Evolutionary conservation across 371 early-diverging fungal species (phyloP).

Genomic region (Syncephalastrum racemosum): DNA sequence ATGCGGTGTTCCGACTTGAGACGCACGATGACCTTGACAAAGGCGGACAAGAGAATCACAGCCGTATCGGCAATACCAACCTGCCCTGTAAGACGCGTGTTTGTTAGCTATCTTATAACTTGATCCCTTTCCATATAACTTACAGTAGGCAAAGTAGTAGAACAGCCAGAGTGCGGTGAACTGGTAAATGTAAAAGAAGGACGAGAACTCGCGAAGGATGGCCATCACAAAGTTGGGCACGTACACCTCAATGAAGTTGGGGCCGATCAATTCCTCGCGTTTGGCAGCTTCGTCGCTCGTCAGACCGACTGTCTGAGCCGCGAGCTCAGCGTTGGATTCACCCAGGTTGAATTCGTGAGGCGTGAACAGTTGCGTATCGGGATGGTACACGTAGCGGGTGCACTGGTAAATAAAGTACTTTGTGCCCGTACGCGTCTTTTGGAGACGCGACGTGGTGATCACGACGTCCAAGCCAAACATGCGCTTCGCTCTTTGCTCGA

Average conservation of each 20-base stretch:
- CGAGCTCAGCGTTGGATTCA: constrained; percentile 48
- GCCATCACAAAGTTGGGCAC: constrained; percentile 58
- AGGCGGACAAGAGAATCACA: constrained; percentile 69
- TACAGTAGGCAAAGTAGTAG: constrained; percentile 72
- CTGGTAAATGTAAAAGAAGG: constrained; percentile 82
- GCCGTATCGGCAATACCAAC: constrained; percentile 74
- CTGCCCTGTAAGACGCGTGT: constrained; percentile 27
- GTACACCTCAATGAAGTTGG: constrained; percentile 69
- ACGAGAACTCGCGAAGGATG: constrained; percentile 63
- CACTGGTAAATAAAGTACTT: constrained; percentile 75
- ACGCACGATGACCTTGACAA: constrained; percentile 69
- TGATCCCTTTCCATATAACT: not conserved
- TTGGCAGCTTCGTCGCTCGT: constrained; percentile 53
- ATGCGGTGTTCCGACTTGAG: constrained; percentile 65
- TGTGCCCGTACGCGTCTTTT: constrained; percentile 52
- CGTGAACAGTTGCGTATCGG: constrained; percentile 44
- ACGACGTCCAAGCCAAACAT: constrained; percentile 38
- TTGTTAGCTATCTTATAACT: not conserved
- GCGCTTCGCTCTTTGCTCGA: constrained; percentile 29
- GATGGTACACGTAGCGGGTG: constrained; percentile 70
- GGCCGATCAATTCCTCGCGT: constrained; percentile 65
- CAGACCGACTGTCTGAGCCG: constrained; percentile 51
- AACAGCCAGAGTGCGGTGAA: constrained; percentile 74
- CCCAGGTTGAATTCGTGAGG: constrained; percentile 63
- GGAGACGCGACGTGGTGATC: constrained; percentile 41